phyloP scores from a whole-genome alignment of 257 asterid genomes.

The Salvia miltiorrhiza region DNA sequence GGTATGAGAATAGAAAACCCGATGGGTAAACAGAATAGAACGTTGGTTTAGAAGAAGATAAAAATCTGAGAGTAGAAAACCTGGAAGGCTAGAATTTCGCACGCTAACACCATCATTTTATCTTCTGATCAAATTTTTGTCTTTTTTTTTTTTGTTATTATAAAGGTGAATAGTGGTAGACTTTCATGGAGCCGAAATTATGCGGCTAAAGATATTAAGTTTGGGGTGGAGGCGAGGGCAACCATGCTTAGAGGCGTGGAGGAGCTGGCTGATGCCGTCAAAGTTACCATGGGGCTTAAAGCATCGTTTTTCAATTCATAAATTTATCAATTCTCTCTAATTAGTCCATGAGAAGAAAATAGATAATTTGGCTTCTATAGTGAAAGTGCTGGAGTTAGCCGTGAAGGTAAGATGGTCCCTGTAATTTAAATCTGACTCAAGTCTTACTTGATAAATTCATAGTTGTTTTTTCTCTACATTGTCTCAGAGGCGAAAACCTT shows the following conservation, averaged over 20 bases:
- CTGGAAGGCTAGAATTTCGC: not conserved
- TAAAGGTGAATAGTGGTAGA: constrained; percentile 45
- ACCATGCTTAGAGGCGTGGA: constrained; percentile 90
- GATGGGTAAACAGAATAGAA: too few species aligned
- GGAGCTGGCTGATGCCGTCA: constrained; percentile 88
- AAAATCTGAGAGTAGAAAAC: too few species aligned
- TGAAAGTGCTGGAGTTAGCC: constrained; percentile 78
- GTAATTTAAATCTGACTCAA: not conserved
- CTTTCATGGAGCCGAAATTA: constrained; percentile 64
- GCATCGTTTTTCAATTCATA: constrained; percentile 17
- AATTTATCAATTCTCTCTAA: not conserved
- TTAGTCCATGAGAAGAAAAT: constrained; percentile 49
- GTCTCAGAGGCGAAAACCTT: constrained; percentile 45
- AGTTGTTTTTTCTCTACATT: not conserved
- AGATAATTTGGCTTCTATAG: constrained; percentile 45
- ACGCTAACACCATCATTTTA: not conserved
- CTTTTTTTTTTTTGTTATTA: not conserved
- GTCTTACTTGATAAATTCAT: not conserved
- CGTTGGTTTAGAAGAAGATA: too few species aligned
- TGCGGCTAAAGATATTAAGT: constrained; percentile 84
- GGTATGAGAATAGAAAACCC: not conserved
- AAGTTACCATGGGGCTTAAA: constrained; percentile 97
- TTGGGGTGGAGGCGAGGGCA: constrained; percentile 89
- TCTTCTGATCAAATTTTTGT: not conserved
- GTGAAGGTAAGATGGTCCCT: constrained; percentile 51